phyloP scores from a whole-genome alignment of 345 rosid genomes.

The Populus davidiana region DNA sequence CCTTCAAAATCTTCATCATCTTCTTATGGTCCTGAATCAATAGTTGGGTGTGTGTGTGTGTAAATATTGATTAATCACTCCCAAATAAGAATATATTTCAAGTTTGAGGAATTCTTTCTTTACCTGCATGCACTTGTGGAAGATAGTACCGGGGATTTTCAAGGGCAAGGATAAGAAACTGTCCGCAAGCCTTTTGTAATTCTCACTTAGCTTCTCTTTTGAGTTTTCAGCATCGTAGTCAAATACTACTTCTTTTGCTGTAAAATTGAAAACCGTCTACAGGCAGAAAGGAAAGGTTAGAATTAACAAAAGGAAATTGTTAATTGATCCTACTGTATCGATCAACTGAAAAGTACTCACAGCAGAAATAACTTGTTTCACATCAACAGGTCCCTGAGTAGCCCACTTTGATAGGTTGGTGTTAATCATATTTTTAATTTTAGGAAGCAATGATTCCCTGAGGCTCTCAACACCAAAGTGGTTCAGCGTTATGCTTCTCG shows the following conservation, averaged over 20 bases:
- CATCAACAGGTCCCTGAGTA: background rate
- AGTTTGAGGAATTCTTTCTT: no score
- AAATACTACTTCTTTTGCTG: constrained; percentile 17
- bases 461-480: constrained; percentile 23
- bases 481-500: constrained; percentile 1
- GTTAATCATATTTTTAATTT: constrained; percentile 12
- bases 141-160: no score
- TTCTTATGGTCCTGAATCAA: no score
- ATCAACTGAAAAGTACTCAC: background rate
- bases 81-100: no score
- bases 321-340: no score
- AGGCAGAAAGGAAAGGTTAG: background rate
- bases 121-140: no score
- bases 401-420: constrained; percentile 5
- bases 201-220: background rate
- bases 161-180: no score
- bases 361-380: background rate
- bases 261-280: constrained; percentile 28
- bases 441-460: constrained; percentile 11
- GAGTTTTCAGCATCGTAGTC: constrained; percentile 18
- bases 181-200: no score
- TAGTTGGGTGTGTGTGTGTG: no score
- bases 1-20: no score
- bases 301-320: background rate
- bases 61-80: no score